Evolutionary conservation across 805 yeast species (phyloP), one percentile per base, ranked within the genome.

Genomic region (Candida taoyuanica): DNA sequence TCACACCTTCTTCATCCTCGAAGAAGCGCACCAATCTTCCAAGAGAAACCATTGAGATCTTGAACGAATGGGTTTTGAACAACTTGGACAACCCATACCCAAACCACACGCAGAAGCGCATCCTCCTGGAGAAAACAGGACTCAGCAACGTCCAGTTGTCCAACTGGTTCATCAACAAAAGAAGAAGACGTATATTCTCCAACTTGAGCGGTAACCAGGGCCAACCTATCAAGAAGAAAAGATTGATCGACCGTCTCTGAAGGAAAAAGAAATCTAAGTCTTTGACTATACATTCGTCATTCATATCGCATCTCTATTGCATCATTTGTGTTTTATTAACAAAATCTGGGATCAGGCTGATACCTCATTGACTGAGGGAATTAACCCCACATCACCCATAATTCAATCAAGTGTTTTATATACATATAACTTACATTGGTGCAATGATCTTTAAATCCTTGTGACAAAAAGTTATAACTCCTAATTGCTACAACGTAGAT

Each of bases 151-250:
- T 83, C 44, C 95, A 85, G 60, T 70, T 85, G 44, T 73, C 84
- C 48, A 86, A 85, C 56, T 85, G 95, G 95, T 85, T 85, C 53
- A 86, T 85, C 54, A 85, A 85, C 56, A 94, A 91, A 15, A 73
- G 95, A 50, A 70, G 95, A 52, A 68, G 95, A 49, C 78, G 83
- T 54, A 73, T 85, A 14, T 55, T 55, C 34, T 48, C 54, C 17
- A 55, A 53, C 33, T 34, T 55, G 18, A 49, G 55, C 36, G 60
- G 60, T 6, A 55, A 52, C 37, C 56, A 55, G 34, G 60, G 60
- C 2, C 57, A 54, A 31, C 60, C 60, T n/a, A 55, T 55, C 33
- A 55, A 55, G 37, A 55, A 55, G 49, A 55, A 55, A 25, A 49
- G 60, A 44, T 41, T 55, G 33, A 55, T 55, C 24, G 60, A 55